Evolutionary conservation across 1,139 yeast species (phyloP).

Genomic region (Debaryomyces sp.): DNA sequence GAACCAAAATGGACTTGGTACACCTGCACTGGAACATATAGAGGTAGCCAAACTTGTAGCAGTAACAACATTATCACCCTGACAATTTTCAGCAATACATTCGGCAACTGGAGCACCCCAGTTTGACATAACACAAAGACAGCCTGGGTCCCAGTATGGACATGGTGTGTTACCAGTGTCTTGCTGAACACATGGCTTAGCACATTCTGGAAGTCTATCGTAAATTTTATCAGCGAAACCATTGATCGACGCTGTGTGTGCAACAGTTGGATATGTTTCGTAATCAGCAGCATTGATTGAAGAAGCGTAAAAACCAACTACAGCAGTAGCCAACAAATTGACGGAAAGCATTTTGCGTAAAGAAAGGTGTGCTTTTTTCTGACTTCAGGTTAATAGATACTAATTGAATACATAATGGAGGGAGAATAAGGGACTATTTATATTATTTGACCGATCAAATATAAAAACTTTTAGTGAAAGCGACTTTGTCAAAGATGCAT

Average conservation of each 20-base stretch:
- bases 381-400: neutral
- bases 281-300: slow-evolving; percentile 16
- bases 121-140: slow-evolving; percentile 53
- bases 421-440: neutral
- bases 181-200: slow-evolving; percentile 40
- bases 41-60: slow-evolving; percentile 47
- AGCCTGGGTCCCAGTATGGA: slow-evolving; percentile 59
- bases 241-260: slow-evolving; percentile 52
- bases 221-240: slow-evolving; percentile 56
- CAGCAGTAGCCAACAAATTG: slow-evolving; percentile 6
- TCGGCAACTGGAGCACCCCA: slow-evolving; percentile 50
- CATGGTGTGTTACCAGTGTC: slow-evolving; percentile 44
- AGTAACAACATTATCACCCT: slow-evolving; percentile 37
- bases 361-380: neutral
- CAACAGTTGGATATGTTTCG: slow-evolving; percentile 50
- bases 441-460: neutral
- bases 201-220: slow-evolving; percentile 44
- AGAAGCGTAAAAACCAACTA: neutral
- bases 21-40: slow-evolving; percentile 47
- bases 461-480: neutral
- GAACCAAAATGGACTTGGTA: slow-evolving; percentile 11
- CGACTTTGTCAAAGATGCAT: neutral
- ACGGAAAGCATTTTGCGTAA: slow-evolving; percentile 1
- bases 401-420: neutral
- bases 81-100: slow-evolving; percentile 46